phyloP scores from a whole-genome alignment of 1,139 yeast genomes.

The Saccharomyces pastorianus region DNA sequence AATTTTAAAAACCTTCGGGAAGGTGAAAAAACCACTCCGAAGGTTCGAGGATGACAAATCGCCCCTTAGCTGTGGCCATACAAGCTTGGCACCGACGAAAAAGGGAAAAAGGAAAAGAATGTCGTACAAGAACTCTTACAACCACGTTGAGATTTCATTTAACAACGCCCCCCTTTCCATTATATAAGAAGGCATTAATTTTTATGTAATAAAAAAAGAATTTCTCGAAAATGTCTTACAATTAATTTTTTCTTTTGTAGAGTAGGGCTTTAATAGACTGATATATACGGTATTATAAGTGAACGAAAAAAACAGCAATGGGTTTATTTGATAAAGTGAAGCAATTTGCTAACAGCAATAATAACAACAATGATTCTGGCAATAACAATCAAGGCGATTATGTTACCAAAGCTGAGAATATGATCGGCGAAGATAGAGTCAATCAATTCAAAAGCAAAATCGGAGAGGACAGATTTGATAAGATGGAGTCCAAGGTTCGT shows the following conservation, averaged over 20 bases:
- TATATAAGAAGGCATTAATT: not conserved
- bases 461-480: slow-evolving; percentile 25
- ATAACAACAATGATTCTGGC: slow-evolving; percentile 4
- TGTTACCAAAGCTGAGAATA: slow-evolving; percentile 19
- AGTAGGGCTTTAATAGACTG: not conserved
- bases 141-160: not conserved
- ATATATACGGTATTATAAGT: not conserved
- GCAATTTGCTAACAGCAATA: slow-evolving; percentile 10
- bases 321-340: slow-evolving; percentile 31
- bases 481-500: slow-evolving; percentile 22
- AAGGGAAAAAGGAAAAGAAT: not conserved
- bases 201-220: not conserved
- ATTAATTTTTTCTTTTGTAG: not conserved
- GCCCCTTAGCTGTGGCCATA: not conserved
- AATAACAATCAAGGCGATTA: slow-evolving; percentile 12
- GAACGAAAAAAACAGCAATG: slow-evolving; percentile 17
- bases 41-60: not conserved
- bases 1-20: not conserved
- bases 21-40: not conserved
- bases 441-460: slow-evolving; percentile 18
- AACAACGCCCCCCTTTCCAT: not conserved
- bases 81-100: not conserved
- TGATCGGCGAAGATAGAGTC: slow-evolving; percentile 23
- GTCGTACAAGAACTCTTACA: not conserved
- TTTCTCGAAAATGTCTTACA: not conserved